Conservation (phyloP, 345 rosid species). For the Gynandropsis gynandra region DNA sequence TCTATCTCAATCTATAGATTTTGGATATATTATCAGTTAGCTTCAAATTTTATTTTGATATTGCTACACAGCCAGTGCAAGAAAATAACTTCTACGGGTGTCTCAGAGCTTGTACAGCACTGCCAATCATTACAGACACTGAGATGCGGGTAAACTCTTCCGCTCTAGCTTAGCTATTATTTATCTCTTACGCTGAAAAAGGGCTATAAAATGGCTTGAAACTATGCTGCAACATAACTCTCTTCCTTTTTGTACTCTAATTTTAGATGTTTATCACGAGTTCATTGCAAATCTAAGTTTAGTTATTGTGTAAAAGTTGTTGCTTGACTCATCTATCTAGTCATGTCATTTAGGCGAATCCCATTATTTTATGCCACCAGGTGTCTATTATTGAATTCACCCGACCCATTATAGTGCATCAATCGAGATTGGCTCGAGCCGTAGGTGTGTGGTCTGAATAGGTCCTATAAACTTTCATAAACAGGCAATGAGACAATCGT, state of each 20-base stretch:
- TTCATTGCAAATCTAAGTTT: no score
- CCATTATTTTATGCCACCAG: background rate
- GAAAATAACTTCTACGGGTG: constrained; percentile 51
- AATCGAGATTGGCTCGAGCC: constrained; percentile 8
- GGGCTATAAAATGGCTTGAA: no score
- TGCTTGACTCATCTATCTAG: no score
- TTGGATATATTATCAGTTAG: no score
- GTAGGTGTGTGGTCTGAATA: constrained; percentile 37
- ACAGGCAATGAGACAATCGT: constrained; percentile 53
- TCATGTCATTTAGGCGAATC: background rate
- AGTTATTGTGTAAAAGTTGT: no score
- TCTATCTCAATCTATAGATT: no score
- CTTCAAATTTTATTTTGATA: background rate
- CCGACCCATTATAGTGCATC: background rate
- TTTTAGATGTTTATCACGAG: no score
- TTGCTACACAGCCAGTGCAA: constrained; percentile 56
- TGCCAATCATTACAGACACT: constrained; percentile 65
- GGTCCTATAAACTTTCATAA: constrained; percentile 34
- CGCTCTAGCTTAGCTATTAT: background rate
- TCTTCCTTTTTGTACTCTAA: no score
- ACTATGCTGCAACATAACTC: no score
- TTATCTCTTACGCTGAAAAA: no score
- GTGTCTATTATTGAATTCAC: no score
- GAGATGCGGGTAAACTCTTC: constrained; percentile 67
- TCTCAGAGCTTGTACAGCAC: constrained; percentile 53